phyloP scores from a whole-genome alignment of 768 basidiomycete genomes.

The Russula sp. region DNA sequence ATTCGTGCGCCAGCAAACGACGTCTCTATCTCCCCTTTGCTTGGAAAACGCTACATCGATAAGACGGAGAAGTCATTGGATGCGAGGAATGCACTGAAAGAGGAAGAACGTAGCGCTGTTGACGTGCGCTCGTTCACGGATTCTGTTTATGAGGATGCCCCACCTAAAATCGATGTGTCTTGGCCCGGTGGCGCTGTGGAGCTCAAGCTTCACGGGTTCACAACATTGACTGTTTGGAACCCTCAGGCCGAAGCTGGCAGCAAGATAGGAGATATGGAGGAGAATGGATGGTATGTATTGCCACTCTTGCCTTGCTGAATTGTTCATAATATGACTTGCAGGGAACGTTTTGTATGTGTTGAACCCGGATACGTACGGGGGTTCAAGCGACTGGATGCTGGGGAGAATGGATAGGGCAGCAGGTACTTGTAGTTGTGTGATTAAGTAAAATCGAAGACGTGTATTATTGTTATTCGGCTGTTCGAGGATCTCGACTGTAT shows the following conservation, averaged over 20 bases:
- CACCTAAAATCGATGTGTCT: constrained; percentile 51
- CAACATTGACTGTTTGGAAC: constrained; percentile 94
- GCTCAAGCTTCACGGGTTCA: constrained; percentile 54
- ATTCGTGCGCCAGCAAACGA: constrained; percentile 60
- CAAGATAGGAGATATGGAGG: constrained; percentile 87
- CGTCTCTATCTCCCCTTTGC: constrained; percentile 61
- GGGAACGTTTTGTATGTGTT: constrained; percentile 85
- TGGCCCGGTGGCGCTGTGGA: constrained; percentile 59
- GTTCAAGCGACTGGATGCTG: constrained; percentile 59
- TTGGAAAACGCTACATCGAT: constrained; percentile 68
- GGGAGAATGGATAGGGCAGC: constrained; percentile 75
- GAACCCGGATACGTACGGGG: constrained; percentile 86
- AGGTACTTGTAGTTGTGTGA: constrained; percentile 54
- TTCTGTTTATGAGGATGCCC: constrained; percentile 69
- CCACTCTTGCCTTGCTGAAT: background rate
- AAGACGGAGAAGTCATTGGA: constrained; percentile 67
- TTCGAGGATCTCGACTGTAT: background rate
- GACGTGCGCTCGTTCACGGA: constrained; percentile 69
- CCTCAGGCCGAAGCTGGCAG: constrained; percentile 67
- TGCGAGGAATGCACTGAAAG: constrained; percentile 48
- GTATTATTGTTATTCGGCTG: background rate
- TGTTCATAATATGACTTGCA: constrained; percentile 33
- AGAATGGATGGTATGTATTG: constrained; percentile 69
- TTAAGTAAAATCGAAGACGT: background rate
- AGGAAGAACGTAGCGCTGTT: constrained; percentile 59